Evolutionary conservation across 306 rosid genomes (phyloP).

Genomic region (Quercus parvula): DNA sequence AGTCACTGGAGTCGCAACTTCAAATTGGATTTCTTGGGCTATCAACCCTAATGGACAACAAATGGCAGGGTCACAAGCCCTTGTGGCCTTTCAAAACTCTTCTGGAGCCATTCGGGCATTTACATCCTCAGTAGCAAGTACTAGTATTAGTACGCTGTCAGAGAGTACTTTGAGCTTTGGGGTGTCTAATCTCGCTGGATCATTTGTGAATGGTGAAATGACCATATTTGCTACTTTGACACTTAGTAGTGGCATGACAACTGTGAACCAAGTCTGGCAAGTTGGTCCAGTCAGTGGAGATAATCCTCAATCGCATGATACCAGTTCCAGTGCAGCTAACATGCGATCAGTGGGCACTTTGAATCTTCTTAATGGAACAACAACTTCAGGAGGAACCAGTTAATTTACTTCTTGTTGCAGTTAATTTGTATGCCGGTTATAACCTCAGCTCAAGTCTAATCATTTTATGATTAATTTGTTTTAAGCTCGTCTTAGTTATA

Average conservation of each 20-base stretch:
- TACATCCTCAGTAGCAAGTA: slow-evolving; percentile 9
- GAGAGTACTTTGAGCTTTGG: slow-evolving; percentile 25
- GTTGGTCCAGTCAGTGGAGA: slow-evolving; percentile 42
- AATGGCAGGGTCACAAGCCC: slow-evolving; percentile 56
- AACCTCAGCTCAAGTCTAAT: no score
- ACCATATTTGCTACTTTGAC: slow-evolving; percentile 44
- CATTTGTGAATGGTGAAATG: slow-evolving; percentile 34
- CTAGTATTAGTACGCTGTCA: neutral
- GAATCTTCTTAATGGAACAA: slow-evolving; percentile 49
- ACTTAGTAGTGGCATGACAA: slow-evolving; percentile 23
- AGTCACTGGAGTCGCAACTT: slow-evolving; percentile 25
- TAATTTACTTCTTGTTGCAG: neutral
- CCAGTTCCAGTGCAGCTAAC: neutral
- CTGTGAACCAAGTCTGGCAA: slow-evolving; percentile 67
- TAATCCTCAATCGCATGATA: neutral
- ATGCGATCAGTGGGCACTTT: slow-evolving; percentile 24
- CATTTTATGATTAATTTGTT: no score
- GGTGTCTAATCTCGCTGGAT: slow-evolving; percentile 15
- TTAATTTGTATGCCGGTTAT: no score
- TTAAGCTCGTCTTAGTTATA: no score
- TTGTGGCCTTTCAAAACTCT: slow-evolving; percentile 43
- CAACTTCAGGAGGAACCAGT: slow-evolving; percentile 19
- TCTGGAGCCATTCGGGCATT: slow-evolving; percentile 10
- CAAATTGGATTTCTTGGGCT: slow-evolving; percentile 73
- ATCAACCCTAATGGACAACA: slow-evolving; percentile 26